Evolutionary conservation across 768 basidiomycete genomes (phyloP).

Genomic region (Rhizopogon sp.): DNA sequence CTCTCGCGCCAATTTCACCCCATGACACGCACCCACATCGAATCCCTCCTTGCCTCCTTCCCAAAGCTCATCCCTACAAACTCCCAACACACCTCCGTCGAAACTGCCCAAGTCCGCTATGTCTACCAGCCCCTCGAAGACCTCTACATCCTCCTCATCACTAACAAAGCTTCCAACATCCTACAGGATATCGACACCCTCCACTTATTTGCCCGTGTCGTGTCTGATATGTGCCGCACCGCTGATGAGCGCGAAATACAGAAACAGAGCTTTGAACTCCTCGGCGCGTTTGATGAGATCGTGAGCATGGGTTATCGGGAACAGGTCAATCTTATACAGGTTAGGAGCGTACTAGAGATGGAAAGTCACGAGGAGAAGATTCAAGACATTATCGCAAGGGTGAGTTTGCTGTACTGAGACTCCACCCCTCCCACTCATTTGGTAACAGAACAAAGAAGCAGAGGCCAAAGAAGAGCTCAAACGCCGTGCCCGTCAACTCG

Average conservation of each 20-base stretch:
- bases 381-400: conserved; percentile 95
- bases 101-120: conserved; percentile 91
- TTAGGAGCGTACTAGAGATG: conserved; percentile 79
- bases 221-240: conserved; percentile 84
- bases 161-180: conserved; percentile 98
- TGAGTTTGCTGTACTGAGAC: conserved; percentile 30
- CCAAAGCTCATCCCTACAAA: conserved; percentile 95
- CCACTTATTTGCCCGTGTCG: conserved; percentile 89
- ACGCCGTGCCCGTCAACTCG: conserved; percentile 93
- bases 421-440: not conserved
- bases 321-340: conserved; percentile 73
- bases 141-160: conserved; percentile 94
- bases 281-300: conserved; percentile 96
- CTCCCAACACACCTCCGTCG: conserved; percentile 95
- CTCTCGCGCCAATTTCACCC: conserved; percentile 95
- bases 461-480: conserved; percentile 99
- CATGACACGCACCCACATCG: conserved; percentile 88
- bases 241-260: conserved; percentile 88
- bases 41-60: conserved; percentile 94
- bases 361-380: conserved; percentile 93
- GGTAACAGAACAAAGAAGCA: conserved; percentile 87
- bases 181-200: conserved; percentile 97
- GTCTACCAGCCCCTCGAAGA: conserved; percentile 97
- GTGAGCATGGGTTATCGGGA: conserved; percentile 86
- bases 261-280: conserved; percentile 87